Evolutionary conservation across 1,139 yeast genomes (phyloP), one percentile per base, ranked within the genome.

Genomic region (Taphrina communis): DNA sequence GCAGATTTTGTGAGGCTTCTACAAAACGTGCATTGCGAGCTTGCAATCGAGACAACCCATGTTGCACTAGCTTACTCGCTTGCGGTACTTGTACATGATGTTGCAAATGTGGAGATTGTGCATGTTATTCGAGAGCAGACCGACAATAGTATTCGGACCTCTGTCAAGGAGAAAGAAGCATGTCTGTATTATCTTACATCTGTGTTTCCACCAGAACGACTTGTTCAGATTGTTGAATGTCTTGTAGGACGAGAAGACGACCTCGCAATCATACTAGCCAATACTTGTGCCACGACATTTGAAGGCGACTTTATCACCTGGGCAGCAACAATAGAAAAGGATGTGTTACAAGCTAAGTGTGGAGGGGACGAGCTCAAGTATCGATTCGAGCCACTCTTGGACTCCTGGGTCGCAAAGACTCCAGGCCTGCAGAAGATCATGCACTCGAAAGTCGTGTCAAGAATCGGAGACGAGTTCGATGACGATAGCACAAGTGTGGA

Each of bases 381-480:
- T 39, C 60, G 67, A 6, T 63, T 53, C 61, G 67, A 63, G 48
- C 67, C 67, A 19, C 38, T 63, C 21, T 39, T 63, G 38, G 67
- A 55, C 17, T 63, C 67, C 6, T 63, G 67, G 67, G 67, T 63
- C n/a, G 67, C 56, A 12, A 63, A 41, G 48, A 63, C 67, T 11
- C 67, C 67, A n/a, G 67, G 67, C 25, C 14, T 55, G 38, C 25
- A 55, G 14, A 53, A 63, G 48, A 38, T 63, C 6, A 17, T 14
- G 35, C n/a, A 36, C 11, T 6, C 25, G 7, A 48, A 50, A 21
- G 36, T 38, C 9, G 8, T 19, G 7, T 14, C 8, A 2, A 7
- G 17, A 9, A 1, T 8, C 11, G 7, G 14, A 9, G 46, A 38
- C 42, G 59, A 38, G 17, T 39, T 44, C 7, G 59, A 51, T 8